These are phyloP conservation scores for Macrophomina tecta DNA, from an alignment of 2,329 filamentous ascomycete species.

Conservation along the genomic window DNA sequence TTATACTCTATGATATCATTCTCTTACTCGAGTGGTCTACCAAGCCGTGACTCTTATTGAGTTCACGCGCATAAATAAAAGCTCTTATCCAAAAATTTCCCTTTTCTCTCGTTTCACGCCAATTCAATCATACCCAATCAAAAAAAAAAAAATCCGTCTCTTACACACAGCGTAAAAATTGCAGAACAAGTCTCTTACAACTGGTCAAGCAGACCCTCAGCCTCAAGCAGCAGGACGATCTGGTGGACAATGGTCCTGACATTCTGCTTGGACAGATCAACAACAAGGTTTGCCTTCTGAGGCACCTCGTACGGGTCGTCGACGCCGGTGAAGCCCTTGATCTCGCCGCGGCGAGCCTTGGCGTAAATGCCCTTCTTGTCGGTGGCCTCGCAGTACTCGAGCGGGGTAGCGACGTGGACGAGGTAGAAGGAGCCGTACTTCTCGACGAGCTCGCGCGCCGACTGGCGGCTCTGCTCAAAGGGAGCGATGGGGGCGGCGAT, in stretches of 20 bases:
- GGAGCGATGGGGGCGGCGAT: slow-evolving; percentile 97
- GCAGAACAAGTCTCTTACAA: slow-evolving; percentile 36
- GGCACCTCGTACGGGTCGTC: slow-evolving; percentile 96
- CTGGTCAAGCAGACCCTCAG: slow-evolving; percentile 82
- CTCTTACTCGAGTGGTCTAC: no score
- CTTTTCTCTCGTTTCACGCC: neutral
- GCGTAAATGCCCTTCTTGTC: slow-evolving; percentile 91
- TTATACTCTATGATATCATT: no score
- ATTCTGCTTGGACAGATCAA: slow-evolving; percentile 83
- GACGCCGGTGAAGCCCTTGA: slow-evolving; percentile 97
- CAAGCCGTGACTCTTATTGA: no score
- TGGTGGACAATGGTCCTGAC: slow-evolving; percentile 95
- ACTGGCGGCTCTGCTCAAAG: slow-evolving; percentile 77
- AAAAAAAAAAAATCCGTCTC: neutral
- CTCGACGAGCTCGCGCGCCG: slow-evolving; percentile 83
- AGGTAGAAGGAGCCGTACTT: slow-evolving; percentile 93
- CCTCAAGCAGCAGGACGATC: slow-evolving; percentile 92
- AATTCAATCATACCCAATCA: neutral
- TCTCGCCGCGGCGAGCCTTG: slow-evolving; percentile 82
- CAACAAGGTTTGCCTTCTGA: slow-evolving; percentile 78
- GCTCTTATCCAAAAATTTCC: neutral
- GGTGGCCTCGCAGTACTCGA: slow-evolving; percentile 93
- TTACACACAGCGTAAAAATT: neutral
- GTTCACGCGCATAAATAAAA: no score
- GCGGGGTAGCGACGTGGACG: slow-evolving; percentile 88